A percentile compares a stretch with the other conserved stretches of the same genome.
phyloP scores from a whole-genome alignment of 768 basidiomycete species.

The Kwoniella newhampshirensis region DNA sequence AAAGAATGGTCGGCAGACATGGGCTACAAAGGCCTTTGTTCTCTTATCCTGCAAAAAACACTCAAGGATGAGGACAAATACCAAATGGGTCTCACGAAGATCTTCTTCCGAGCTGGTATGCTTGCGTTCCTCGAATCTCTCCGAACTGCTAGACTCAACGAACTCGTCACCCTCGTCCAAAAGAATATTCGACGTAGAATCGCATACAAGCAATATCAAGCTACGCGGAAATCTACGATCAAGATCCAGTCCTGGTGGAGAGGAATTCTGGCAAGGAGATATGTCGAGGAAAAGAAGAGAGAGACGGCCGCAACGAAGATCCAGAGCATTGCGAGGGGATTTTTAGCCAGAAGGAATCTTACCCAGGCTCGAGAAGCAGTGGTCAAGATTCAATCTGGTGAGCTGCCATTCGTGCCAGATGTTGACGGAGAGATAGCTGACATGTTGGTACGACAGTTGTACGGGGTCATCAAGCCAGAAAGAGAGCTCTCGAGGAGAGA shows the following conservation, averaged over 20 bases:
- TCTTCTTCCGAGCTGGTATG: slow-evolving; percentile 99
- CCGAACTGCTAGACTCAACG: slow-evolving; percentile 80
- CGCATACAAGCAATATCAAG: slow-evolving; percentile 75
- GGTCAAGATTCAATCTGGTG: slow-evolving; percentile 78
- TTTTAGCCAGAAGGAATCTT: slow-evolving; percentile 71
- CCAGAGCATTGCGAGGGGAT: slow-evolving; percentile 71
- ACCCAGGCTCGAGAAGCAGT: slow-evolving; percentile 64
- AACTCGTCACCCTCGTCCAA: slow-evolving; percentile 91
- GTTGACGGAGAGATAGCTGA: not conserved
- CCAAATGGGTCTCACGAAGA: slow-evolving; percentile 94
- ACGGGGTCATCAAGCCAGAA: slow-evolving; percentile 50
- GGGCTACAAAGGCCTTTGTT: slow-evolving; percentile 77
- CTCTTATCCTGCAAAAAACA: slow-evolving; percentile 76
- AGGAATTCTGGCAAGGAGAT: slow-evolving; percentile 70
- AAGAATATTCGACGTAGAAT: slow-evolving; percentile 91
- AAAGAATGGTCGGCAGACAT: slow-evolving; percentile 73
- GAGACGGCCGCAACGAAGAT: slow-evolving; percentile 73
- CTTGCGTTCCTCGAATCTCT: slow-evolving; percentile 90
- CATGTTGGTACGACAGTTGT: slow-evolving; percentile 30
- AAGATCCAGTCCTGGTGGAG: slow-evolving; percentile 94
- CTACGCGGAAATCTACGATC: slow-evolving; percentile 71
- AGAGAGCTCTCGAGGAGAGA: slow-evolving; percentile 57
- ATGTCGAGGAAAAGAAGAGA: slow-evolving; percentile 69
- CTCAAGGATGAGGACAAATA: slow-evolving; percentile 95
- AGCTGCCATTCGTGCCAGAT: slow-evolving; percentile 47